Base-by-base conservation (phyloP, 345 rosid genomes). In the Eucalyptus cloeziana region DNA sequence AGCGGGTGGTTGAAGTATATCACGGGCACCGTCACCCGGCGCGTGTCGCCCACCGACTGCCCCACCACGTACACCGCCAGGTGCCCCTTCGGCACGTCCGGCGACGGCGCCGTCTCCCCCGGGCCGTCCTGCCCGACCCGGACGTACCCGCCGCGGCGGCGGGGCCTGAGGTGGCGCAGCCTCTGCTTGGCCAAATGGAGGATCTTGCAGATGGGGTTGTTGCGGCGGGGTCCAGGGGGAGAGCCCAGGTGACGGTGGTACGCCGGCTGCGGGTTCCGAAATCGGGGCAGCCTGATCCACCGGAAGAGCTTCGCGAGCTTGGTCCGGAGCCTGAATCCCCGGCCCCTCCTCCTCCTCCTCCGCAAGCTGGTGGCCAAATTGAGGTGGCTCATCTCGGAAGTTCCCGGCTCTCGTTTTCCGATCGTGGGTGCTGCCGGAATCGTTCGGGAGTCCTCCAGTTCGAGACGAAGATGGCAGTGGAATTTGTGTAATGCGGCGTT, bases 1-100 rank as follows among this genome's bases (percentile, higher is more conserved):
- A 96, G 89, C 16, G 99, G 99, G 87, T 97, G 98, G 87, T 96
- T 96, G 89, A 97, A 94, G 89, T 95, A 96, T 7, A 96, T 93
- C 71, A 96, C 96, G 25, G 99, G 99, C 90, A 97, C 95, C 86
- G 93, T 87, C 17, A 93, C 94, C 11, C 96, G 93, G 89, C 92
- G 87, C 81, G 92, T 90, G 56, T 93, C 94, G 15, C 88, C 93
- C 8, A 88, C 94, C 3, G 95, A 89, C 86, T 93, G 94, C n/a
- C 95, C 98, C 9, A 95, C 94, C 15, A 96, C 95, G 92, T 96
- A 96, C 15, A 97, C 95, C 4, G 95, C 98, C 90, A 96, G 90
- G 90, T 96, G 97, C 13, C 99, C 98, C 69, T 91, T 95, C 19
- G 99, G 99, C 13, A 93, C 94, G 88, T 87, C 92, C 89, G 56